Base-by-base conservation (phyloP, 805 yeast genomes). In the Isabelozyma rhagii region DNA sequence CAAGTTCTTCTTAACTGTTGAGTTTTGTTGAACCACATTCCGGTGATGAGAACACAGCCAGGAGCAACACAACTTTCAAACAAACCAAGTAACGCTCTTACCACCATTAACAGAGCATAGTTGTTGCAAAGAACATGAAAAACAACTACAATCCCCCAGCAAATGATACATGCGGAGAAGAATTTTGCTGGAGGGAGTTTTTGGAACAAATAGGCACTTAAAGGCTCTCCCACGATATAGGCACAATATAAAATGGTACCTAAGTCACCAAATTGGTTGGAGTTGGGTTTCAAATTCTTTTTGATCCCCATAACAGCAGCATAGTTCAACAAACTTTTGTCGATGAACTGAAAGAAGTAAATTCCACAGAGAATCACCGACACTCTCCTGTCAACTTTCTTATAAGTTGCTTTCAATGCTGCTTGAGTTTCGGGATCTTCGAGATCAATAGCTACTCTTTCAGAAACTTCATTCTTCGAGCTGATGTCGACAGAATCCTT, bases 291-390 rank as follows among this genome's bases (percentile, higher is more conserved):
- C 52, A 81, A 67, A 56, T 80, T 72, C 2, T 69, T 60, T 57
- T 76, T 79, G 55, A 83, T 80, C 0, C 87, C 87, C 85, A 83
- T 79, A 1, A 83, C 82, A 13, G 84, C 84, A 2, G 87, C 84
- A 57, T 82, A 81, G 53, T 82, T 82, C 39, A 80, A 63, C 46
- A 83, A 63, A n/a, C 80, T 72, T 56, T 83, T 83, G 55, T 83
- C 88, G 49, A 82, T 64, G 55, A 80, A 80, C 66, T 82, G 85
- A 14, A 82, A 63, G 49, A 82, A 75, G 55, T 83, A 83, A 11
- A 81, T 74, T 38, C 74, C 67, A 54, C 85, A 79, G 55, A 83
- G 61, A 28, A 81, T 63, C 0, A 83, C 73, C 60, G 81, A 59
- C 15, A 83, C 68, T 40, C 74, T 66, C 6, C 49, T 41, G 60